Evolutionary conservation across 106 monocot genomes (phyloP).

Genomic region (Cymbidium sinense): DNA sequence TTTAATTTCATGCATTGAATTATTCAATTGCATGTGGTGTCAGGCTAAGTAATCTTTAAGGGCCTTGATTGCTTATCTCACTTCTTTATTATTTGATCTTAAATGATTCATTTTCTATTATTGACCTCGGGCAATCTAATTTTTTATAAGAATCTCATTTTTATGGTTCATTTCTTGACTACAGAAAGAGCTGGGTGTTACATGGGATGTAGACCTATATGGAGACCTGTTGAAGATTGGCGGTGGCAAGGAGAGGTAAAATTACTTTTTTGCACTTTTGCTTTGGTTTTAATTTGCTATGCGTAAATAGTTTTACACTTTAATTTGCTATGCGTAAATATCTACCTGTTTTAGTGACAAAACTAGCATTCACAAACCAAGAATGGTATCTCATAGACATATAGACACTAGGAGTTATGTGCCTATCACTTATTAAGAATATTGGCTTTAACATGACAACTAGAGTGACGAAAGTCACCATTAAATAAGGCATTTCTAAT

Average conservation of each 20-base stretch:
- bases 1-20: neutral
- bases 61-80: neutral
- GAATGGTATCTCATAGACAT: too few species aligned
- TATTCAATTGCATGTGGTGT: neutral
- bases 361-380: too few species aligned
- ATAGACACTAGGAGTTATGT: too few species aligned
- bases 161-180: constrained; percentile 6
- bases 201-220: constrained; percentile 91
- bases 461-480: too few species aligned
- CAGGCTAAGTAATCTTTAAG: neutral
- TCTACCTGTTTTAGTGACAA: too few species aligned
- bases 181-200: constrained; percentile 84
- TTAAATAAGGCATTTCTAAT: too few species aligned
- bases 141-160: neutral
- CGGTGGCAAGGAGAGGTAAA: constrained; percentile 96
- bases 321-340: too few species aligned
- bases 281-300: neutral
- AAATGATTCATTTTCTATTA: neutral
- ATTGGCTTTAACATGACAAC: too few species aligned
- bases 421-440: too few species aligned
- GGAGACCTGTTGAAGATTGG: constrained; percentile 97
- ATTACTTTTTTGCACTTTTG: neutral
- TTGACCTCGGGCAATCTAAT: neutral
- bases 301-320: neutral
- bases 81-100: neutral